phyloP scores from a whole-genome alignment of 331 rosid species.

The Telfairia occidentalis region DNA sequence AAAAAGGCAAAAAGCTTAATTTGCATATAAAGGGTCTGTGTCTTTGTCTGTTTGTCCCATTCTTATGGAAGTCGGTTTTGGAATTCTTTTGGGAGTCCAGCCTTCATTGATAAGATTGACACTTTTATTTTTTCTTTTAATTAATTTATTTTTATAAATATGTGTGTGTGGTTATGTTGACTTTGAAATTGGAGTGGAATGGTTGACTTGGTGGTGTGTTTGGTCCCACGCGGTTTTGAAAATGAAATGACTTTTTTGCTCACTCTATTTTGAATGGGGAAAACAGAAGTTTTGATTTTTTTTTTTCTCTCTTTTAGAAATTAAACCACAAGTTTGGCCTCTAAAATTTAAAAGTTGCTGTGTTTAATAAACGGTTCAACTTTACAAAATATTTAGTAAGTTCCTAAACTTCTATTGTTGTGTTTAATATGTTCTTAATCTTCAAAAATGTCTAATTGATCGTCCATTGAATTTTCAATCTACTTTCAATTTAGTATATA shows the following conservation, averaged over 20 bases:
- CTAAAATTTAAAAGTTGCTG: no score
- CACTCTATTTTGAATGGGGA: not conserved
- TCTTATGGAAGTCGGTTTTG: constrained; percentile 9
- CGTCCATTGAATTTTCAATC: no score
- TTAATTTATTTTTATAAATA: not conserved
- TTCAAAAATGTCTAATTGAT: no score
- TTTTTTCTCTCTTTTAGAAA: no score
- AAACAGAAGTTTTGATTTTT: not conserved
- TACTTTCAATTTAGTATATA: no score
- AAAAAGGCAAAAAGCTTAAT: not conserved
- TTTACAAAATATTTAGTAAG: no score
- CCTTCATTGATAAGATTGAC: not conserved
- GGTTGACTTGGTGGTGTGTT: not conserved
- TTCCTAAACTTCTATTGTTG: no score
- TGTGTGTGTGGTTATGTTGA: constrained; percentile 5
- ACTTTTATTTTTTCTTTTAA: not conserved
- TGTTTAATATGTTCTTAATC: no score
- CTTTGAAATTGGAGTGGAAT: constrained; percentile 2
- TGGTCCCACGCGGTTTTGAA: constrained; percentile 12
- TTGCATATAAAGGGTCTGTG: not conserved
- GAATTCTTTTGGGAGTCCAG: not conserved
- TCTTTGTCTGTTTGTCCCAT: not conserved
- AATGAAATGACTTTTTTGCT: constrained; percentile 1
- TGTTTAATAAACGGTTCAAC: no score
- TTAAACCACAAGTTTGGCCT: no score